Evolutionary conservation across 495 filamentous ascomycete species (phyloP), one percentile per base, ranked within the genome.

Genomic region (Penicillium soppii): DNA sequence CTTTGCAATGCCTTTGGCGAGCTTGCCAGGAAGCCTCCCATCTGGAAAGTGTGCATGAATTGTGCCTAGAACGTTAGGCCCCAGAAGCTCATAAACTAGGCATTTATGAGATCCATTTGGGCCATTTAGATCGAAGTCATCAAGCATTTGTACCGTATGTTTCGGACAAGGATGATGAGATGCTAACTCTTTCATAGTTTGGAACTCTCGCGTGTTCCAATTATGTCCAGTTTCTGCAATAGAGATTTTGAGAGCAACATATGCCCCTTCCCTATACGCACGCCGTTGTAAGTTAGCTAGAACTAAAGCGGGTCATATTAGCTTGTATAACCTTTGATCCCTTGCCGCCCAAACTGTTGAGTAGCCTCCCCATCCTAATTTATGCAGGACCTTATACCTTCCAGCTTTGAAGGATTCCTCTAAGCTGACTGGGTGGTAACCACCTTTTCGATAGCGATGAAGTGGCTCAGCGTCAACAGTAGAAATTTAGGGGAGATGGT

Each of bases 331-430:
- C 65, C 52, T 65, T 59, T 54, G 49, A 52, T 80, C 75, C 52
- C 57, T 63, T 20, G 73, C 73, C 9, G 71, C 60, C 77, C 78
- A 81, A 42, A 79, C 74, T 23, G 76, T 80, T 5, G 76, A 77
- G 54, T 68, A 76, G 6, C 62, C 63, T 35, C 75, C 78, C 54
- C 68, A 73, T 43, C 76, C 74, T 38, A 78, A 53, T 58, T 81
- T 81, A 49, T 77, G 70, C 5, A 75, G 35, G 16, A 81, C 58
- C 39, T 65, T 72, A 53, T 79, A 81, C 35, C 71, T 53, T 20
- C 64, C 65, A 30, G 66, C 33, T 25, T 67, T 51, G 9, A 77
- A 63, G 13, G 29, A 48, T 37, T 74, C 65, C 13, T 70, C 73
- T 12, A 80, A 48, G 17, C 41, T 52, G 39, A 76, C 56, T 13